Evolutionary conservation across 2,329 filamentous ascomycete species (phyloP).

Genomic region (Beauveria pseudobassiana): DNA sequence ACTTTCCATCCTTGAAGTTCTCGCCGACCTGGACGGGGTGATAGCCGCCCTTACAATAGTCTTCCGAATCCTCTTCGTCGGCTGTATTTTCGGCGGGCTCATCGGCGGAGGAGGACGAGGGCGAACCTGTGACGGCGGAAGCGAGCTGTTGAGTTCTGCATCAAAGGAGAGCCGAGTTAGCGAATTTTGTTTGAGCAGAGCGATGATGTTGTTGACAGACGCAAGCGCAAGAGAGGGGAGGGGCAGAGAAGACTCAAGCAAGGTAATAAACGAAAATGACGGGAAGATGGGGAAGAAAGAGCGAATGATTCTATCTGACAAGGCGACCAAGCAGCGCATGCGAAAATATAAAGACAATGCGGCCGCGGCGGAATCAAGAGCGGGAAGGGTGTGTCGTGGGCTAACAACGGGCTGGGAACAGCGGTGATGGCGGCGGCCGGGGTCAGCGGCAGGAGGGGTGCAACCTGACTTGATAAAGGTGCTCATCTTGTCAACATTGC

Average conservation of each 20-base stretch:
- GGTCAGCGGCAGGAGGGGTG: not conserved
- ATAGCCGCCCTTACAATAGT: slow-evolving; percentile 99
- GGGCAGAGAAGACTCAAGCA: no score
- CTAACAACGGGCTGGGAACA: not conserved
- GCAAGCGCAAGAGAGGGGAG: not conserved
- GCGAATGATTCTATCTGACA: not conserved
- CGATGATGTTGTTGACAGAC: not conserved
- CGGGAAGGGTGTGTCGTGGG: not conserved
- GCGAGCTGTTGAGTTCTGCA: slow-evolving; percentile 48
- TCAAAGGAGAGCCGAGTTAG: slow-evolving; percentile 13
- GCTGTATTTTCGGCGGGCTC: slow-evolving; percentile 86
- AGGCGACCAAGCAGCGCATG: not conserved
- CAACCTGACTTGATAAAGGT: slow-evolving; percentile 12
- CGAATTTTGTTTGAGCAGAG: slow-evolving; percentile 12
- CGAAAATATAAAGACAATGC: not conserved
- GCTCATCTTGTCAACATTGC: slow-evolving; percentile 12
- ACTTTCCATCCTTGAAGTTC: slow-evolving; percentile 95
- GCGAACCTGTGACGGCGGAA: slow-evolving; percentile 60
- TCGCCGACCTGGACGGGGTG: slow-evolving; percentile 93
- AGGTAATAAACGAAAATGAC: not conserved
- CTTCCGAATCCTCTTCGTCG: slow-evolving; percentile 97
- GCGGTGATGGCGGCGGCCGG: slow-evolving; percentile 4
- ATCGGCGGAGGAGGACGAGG: slow-evolving; percentile 71
- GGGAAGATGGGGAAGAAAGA: not conserved
- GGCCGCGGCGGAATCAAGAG: not conserved